Conservation (phyloP, 2,329 filamentous ascomycete genomes). For the Claviceps sorghi region DNA sequence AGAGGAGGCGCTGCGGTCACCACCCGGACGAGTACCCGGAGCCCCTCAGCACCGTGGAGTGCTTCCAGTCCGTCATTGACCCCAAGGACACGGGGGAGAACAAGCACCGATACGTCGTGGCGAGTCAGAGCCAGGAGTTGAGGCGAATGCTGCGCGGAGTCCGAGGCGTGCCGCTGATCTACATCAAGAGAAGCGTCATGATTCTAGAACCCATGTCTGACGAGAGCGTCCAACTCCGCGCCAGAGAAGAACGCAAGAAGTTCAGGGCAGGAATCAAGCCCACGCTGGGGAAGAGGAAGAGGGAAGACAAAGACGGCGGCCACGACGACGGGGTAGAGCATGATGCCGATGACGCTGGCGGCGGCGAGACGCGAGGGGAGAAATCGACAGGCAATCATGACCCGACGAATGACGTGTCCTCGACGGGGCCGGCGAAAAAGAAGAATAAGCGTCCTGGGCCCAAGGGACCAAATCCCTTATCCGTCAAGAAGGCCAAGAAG, state of each 20-base stretch:
- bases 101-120: slow-evolving; percentile 67
- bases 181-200: slow-evolving; percentile 68
- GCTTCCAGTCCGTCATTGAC: slow-evolving; percentile 62
- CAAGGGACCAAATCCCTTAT: slow-evolving; percentile 57
- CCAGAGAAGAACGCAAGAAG: slow-evolving; percentile 58
- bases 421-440: slow-evolving; percentile 27
- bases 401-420: slow-evolving; percentile 9
- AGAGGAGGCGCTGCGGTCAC: slow-evolving; percentile 66
- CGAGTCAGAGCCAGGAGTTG: slow-evolving; percentile 54
- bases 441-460: slow-evolving; percentile 45
- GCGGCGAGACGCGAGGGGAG: slow-evolving; percentile 20
- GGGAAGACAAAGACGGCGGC: slow-evolving; percentile 23
- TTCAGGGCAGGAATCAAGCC: slow-evolving; percentile 55
- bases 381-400: slow-evolving; percentile 9
- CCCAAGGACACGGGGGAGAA: slow-evolving; percentile 57
- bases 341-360: slow-evolving; percentile 16
- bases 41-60: slow-evolving; percentile 55
- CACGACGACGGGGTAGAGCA: slow-evolving; percentile 11
- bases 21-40: slow-evolving; percentile 56
- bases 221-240: slow-evolving; percentile 46
- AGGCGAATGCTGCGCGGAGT: slow-evolving; percentile 50
- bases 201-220: slow-evolving; percentile 56
- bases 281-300: slow-evolving; percentile 34
- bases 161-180: slow-evolving; percentile 60
- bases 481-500: slow-evolving; percentile 55